Evolutionary conservation across 768 basidiomycete genomes (phyloP).

Genomic region (Hericium coralloides): DNA sequence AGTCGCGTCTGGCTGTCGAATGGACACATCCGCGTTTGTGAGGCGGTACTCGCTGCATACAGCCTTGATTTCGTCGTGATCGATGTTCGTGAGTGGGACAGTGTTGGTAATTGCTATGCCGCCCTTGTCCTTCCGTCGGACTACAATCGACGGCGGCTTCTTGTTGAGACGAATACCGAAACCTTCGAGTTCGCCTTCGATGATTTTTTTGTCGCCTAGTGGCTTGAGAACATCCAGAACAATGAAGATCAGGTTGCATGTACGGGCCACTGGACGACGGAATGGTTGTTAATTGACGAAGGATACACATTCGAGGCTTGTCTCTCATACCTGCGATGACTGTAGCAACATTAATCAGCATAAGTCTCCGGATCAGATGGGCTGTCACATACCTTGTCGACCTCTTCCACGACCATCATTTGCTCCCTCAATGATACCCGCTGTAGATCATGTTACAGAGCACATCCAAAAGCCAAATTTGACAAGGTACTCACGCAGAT

Average conservation of each 20-base stretch:
- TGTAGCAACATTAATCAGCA: conserved; percentile 22
- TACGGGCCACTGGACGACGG: conserved; percentile 70
- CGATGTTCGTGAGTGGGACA: conserved; percentile 91
- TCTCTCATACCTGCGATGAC: conserved; percentile 65
- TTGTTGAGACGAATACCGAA: conserved; percentile 97
- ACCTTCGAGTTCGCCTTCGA: conserved; percentile 92
- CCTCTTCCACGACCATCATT: conserved; percentile 95
- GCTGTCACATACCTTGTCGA: conserved; percentile 62
- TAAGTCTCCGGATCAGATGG: neutral
- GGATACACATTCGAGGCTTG: neutral
- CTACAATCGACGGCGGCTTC: conserved; percentile 77
- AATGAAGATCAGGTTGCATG: conserved; percentile 98
- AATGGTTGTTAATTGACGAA: neutral
- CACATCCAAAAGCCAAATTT: neutral
- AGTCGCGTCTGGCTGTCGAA: conserved; percentile 86
- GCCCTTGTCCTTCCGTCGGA: conserved; percentile 85
- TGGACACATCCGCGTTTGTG: conserved; percentile 84
- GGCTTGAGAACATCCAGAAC: conserved; percentile 97
- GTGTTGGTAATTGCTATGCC: conserved; percentile 94
- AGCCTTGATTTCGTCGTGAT: conserved; percentile 94
- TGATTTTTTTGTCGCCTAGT: conserved; percentile 87
- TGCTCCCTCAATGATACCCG: conserved; percentile 97
- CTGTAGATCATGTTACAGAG: conserved; percentile 28
- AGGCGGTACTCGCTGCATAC: conserved; percentile 88
- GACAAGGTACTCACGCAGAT: conserved; percentile 57